Conservation (phyloP, 2,329 filamentous ascomycete species). For the Botryotinia convoluta region DNA sequence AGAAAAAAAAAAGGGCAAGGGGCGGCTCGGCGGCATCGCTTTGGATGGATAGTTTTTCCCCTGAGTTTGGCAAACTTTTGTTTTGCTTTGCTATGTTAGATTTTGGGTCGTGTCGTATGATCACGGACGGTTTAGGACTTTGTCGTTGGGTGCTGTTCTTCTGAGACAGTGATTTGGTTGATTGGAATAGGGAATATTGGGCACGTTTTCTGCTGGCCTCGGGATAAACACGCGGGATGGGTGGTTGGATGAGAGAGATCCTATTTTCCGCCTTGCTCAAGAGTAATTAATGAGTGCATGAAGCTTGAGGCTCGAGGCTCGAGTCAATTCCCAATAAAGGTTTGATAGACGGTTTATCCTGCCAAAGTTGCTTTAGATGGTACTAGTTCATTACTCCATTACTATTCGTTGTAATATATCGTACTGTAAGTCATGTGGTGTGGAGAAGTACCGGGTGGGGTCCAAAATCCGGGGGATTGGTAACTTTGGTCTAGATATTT, state of each 20-base stretch:
- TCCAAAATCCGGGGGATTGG: conserved; percentile 16
- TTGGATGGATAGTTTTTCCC: conserved; percentile 4
- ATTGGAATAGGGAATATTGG: neutral
- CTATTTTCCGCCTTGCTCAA: neutral
- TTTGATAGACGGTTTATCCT: neutral
- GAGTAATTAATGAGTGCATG: neutral
- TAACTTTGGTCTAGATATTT: neutral
- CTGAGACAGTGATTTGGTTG: conserved; percentile 2
- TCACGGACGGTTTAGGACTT: neutral
- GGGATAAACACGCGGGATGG: neutral
- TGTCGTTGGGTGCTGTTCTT: neutral
- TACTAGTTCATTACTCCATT: neutral
- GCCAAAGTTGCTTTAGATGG: neutral
- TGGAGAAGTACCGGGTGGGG: conserved; percentile 6
- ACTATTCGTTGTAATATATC: neutral
- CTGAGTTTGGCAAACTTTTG: neutral
- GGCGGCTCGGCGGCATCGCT: neutral
- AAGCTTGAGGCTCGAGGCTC: neutral
- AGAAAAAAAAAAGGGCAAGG: neutral
- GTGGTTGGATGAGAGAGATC: conserved; percentile 8
- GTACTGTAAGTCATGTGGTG: conserved; percentile 14
- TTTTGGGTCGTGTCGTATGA: neutral
- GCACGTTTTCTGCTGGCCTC: neutral
- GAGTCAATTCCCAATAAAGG: conserved; percentile 1
- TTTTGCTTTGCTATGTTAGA: neutral